Evolutionary conservation across 805 yeast species (phyloP).

Genomic region (Saccharomycopsis capsularis): DNA sequence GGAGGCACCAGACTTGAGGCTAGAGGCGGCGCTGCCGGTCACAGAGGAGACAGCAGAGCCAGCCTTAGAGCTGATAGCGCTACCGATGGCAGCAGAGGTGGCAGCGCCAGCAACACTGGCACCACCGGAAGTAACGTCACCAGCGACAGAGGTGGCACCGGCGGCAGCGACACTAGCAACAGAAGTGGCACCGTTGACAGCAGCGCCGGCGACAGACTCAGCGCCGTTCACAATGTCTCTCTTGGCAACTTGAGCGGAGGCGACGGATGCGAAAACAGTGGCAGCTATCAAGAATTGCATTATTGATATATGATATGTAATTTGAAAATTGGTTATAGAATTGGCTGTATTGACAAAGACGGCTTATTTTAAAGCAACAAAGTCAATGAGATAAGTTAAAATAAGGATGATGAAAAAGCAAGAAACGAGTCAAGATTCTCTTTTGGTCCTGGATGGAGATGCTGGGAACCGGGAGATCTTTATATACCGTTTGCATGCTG

Average conservation of each 20-base stretch:
- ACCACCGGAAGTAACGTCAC: conserved; percentile 9
- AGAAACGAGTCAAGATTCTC: too few relatives aligned
- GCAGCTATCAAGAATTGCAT: conserved; percentile 10
- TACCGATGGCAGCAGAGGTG: conserved; percentile 1
- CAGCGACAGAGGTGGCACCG: conserved; percentile 9
- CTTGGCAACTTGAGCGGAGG: conserved; percentile 11
- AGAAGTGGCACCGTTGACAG: conserved; percentile 8
- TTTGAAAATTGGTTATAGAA: too few relatives aligned
- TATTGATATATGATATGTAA: too few relatives aligned
- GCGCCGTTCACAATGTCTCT: conserved; percentile 6
- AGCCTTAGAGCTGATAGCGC: conserved; percentile 1
- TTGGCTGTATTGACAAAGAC: too few relatives aligned
- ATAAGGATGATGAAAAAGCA: too few relatives aligned
- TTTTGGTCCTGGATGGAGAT: too few relatives aligned
- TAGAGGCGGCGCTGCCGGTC: conserved; percentile 5
- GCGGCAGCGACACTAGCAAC: conserved; percentile 10
- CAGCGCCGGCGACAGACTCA: conserved; percentile 11
- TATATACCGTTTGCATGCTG: too few relatives aligned
- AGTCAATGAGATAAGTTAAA: too few relatives aligned
- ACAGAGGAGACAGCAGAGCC: conserved; percentile 2
- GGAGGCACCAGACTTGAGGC: background rate
- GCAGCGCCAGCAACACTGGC: conserved; percentile 7
- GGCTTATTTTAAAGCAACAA: too few relatives aligned
- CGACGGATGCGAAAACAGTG: background rate
- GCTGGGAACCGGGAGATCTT: too few relatives aligned